Conservation (phyloP, 2,329 filamentous ascomycete genomes). For the Fusarium vanettenii region DNA sequence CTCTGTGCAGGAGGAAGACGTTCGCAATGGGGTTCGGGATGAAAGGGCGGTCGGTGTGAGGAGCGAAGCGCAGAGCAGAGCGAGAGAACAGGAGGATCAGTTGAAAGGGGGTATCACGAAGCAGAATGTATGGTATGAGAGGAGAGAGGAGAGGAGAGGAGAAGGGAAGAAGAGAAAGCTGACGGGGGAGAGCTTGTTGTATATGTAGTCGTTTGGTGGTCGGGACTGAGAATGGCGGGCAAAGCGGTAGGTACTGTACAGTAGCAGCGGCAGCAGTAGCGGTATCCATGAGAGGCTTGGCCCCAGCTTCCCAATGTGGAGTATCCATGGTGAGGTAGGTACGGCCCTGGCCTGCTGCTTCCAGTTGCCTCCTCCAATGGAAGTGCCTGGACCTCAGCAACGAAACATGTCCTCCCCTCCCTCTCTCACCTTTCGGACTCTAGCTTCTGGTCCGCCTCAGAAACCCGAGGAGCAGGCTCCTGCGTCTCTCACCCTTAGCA, state of each 20-base stretch:
- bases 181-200: constrained; percentile 36
- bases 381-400: constrained; percentile 7
- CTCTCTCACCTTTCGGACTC: constrained; percentile 4
- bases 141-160: constrained; percentile 38
- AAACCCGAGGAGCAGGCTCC: constrained; percentile 14
- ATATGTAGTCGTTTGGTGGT: constrained; percentile 39
- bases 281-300: constrained; percentile 31
- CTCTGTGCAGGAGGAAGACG: constrained; percentile 27
- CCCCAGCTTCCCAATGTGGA: constrained; percentile 34
- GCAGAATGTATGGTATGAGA: constrained; percentile 39
- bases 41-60: constrained; percentile 28
- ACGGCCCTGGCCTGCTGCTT: not conserved
- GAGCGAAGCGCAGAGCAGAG: constrained; percentile 27
- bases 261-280: constrained; percentile 5
- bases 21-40: constrained; percentile 26
- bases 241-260: constrained; percentile 3
- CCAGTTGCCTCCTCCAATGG: not conserved
- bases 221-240: constrained; percentile 9
- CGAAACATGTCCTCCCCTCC: constrained; percentile 4
- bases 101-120: constrained; percentile 45
- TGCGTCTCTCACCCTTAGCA: constrained; percentile 11
- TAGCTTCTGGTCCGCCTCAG: constrained; percentile 8
- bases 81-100: constrained; percentile 32
- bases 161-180: constrained; percentile 31
- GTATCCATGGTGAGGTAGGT: constrained; percentile 10